A percentile compares a stretch with the other conserved stretches of the same genome.
Conservation (phyloP, 345 rosid species). For the Salix caprea region DNA sequence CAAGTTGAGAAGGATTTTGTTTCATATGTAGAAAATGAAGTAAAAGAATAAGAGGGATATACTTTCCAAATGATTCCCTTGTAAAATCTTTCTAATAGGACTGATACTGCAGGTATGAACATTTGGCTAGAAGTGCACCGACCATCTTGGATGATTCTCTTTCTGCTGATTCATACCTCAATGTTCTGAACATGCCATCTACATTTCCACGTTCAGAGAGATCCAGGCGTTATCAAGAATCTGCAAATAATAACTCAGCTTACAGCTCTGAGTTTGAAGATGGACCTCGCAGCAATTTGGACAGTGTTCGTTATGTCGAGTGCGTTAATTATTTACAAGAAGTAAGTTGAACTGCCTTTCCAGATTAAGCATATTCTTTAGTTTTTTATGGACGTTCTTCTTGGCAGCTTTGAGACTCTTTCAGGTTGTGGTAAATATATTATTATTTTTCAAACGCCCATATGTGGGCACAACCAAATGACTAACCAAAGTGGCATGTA, state of each 20-base stretch:
- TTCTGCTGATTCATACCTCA: conserved; percentile 95
- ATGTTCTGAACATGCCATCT: conserved; percentile 91
- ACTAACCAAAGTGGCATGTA: too few relatives aligned
- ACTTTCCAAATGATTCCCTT: background rate
- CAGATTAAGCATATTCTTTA: background rate
- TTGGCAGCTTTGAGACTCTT: background rate
- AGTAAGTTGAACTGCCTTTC: conserved; percentile 36
- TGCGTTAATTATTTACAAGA: conserved; percentile 85
- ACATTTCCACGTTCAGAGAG: conserved; percentile 94
- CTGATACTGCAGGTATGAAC: conserved; percentile 68
- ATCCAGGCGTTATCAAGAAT: conserved; percentile 63
- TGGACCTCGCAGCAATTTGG: conserved; percentile 89
- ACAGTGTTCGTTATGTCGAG: conserved; percentile 63
- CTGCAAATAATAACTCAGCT: conserved; percentile 45
- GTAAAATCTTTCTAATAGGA: background rate
- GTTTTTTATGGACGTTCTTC: background rate
- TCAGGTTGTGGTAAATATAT: background rate
- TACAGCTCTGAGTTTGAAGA: conserved; percentile 55
- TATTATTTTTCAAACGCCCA: background rate
- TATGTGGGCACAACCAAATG: too few relatives aligned
- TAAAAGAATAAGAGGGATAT: background rate
- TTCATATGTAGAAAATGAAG: background rate
- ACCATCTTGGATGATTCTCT: conserved; percentile 95
- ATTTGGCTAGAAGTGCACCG: conserved; percentile 95
- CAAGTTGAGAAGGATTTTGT: background rate